phyloP scores from a whole-genome alignment of 768 basidiomycete species.

The Lactarius sanguifluus region DNA sequence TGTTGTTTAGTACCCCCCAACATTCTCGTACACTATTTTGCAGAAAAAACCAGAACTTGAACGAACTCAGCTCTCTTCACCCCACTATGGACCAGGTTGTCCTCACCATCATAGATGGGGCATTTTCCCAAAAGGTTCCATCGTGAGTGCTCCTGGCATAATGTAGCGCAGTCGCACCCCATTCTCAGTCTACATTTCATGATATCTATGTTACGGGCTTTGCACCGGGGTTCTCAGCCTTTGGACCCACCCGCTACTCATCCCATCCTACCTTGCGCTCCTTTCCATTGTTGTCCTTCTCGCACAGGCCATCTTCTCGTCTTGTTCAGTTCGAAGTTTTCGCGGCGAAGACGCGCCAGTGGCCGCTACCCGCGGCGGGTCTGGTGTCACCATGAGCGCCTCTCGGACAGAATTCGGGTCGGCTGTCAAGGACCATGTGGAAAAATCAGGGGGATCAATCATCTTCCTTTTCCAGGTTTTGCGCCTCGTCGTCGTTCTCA shows the following conservation, averaged over 20 bases:
- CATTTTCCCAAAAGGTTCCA: background rate
- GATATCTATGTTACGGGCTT: background rate
- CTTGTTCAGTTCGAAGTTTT: background rate
- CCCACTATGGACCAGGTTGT: constrained; percentile 12
- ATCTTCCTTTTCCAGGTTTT: constrained; percentile 49
- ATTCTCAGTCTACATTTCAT: background rate
- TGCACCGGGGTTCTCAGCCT: background rate
- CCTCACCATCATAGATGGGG: background rate
- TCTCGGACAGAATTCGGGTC: constrained; percentile 18
- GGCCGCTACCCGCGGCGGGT: background rate
- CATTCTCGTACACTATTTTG: no score
- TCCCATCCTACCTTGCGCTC: constrained; percentile 21
- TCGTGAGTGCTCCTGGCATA: constrained; percentile 7
- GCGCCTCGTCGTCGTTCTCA: constrained; percentile 46
- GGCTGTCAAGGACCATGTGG: constrained; percentile 37
- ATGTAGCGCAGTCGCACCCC: no score
- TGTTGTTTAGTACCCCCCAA: no score
- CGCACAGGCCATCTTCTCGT: constrained; percentile 1
- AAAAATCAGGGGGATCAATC: constrained; percentile 44
- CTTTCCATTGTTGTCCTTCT: constrained; percentile 15
- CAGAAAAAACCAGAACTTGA: no score
- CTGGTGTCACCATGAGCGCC: background rate
- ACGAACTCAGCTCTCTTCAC: no score
- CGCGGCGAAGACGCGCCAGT: background rate
- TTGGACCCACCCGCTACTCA: constrained; percentile 20